A percentile compares a stretch with the other conserved stretches of the same genome.
phyloP scores from a whole-genome alignment of 176 grass and related monocot species.

The Bothriochloa decipiens region DNA sequence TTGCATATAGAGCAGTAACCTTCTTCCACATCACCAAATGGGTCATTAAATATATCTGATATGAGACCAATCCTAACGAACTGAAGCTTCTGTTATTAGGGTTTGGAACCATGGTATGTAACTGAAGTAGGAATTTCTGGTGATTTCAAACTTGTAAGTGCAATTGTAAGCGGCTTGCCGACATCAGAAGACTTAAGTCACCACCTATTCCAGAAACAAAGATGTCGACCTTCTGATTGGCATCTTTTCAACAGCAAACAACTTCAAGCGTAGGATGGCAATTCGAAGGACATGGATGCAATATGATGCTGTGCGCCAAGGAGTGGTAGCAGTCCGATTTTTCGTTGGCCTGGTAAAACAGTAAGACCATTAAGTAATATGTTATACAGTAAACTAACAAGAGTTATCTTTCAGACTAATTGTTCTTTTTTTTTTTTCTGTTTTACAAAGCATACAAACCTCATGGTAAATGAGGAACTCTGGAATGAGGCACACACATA shows the following conservation, averaged over 20 bases:
- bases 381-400: slow-evolving; percentile 6
- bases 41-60: slow-evolving; percentile 28
- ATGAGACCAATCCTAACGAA: background rate
- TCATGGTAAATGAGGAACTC: slow-evolving; percentile 83
- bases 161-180: slow-evolving; percentile 82
- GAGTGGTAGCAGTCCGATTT: slow-evolving; percentile 67
- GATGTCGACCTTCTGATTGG: slow-evolving; percentile 83
- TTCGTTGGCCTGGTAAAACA: slow-evolving; percentile 88
- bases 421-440: background rate
- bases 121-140: slow-evolving; percentile 70
- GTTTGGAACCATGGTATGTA: slow-evolving; percentile 84
- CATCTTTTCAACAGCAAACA: slow-evolving; percentile 94
- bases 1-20: slow-evolving; percentile 70
- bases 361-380: background rate
- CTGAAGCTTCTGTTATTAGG: slow-evolving; percentile 49
- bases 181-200: slow-evolving; percentile 80
- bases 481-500: slow-evolving; percentile 77
- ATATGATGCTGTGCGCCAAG: slow-evolving; percentile 68
- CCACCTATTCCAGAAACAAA: slow-evolving; percentile 62
- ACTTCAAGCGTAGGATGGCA: slow-evolving; percentile 90
- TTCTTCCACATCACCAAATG: slow-evolving; percentile 31
- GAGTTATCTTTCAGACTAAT: background rate
- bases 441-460: slow-evolving; percentile 81
- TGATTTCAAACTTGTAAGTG: slow-evolving; percentile 79
- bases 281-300: slow-evolving; percentile 98